Evolutionary conservation across 192 early-diverging fungal species (phyloP), one percentile per base, ranked within the genome.

Genomic region (Backusella westeae): DNA sequence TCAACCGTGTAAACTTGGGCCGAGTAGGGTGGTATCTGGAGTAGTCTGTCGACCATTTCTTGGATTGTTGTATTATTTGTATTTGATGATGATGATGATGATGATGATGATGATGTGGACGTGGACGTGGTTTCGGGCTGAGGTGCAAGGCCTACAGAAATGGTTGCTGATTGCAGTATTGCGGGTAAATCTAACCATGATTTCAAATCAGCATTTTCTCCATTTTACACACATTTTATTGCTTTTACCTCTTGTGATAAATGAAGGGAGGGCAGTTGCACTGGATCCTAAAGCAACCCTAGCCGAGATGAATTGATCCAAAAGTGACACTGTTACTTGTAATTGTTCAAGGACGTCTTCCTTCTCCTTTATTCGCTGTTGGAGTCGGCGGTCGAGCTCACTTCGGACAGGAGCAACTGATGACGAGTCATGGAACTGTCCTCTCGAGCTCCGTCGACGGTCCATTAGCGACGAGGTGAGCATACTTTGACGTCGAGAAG

Each of bases 21-120:
- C 1, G 75, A 70, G 35, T 76, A 76, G 21, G 75, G 68, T 70
- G 75, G 67, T 36, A 76, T 46, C 36, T 76, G 75, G 23, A 76
- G 39, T 23, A 76, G 26, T 70, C 46, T 46, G 26, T 70, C 75
- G n/a, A 70, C 35, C 39, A 76, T 66, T 21, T 67, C 68, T 32
- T 76, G 75, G 15, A 73, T 49, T 39, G 46, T 59, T n/a, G 72
- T 38, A 38, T 53, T 73, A 32, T 66, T 65, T 39, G 52, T 73
- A 12, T 41, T 10, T 34, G 9, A 5, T 7, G 71, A 56, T 26
- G 19, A 32, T 17, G 68, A 70, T 34, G 9, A 5, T 7, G 71
- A 56, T 26, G 19, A 32, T 17, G 68, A 70, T 36, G 23, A 23
- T 23, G 23, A 23, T 23, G 23, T 23, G 23, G 68, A 70, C 21